Evolutionary conservation across 148 eudicot genomes (phyloP), one percentile per base, ranked within the genome.

Genomic region (Beta vulgaris): DNA sequence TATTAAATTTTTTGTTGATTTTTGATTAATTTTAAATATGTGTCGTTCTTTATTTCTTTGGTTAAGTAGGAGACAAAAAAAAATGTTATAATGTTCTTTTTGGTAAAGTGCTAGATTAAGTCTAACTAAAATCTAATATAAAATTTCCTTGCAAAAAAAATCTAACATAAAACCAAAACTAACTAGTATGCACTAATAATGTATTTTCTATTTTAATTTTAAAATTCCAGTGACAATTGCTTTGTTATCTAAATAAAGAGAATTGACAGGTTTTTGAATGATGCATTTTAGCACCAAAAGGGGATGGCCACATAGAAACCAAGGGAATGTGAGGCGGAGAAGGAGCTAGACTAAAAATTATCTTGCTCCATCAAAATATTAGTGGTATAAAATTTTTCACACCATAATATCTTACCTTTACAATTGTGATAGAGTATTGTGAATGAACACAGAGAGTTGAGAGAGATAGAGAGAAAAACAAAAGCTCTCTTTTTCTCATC

Each of bases 401-500:
- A 39, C 14, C 48, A 0, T 23, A 1, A 65, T 37, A 4, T 2
- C 39, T 37, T 66, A 39, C 31, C 14, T 8, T 62, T 34, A 62
- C 13, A 66, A n/a, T 39, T 39, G 29, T 66, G 7, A 11, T 37
- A 39, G 37, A 25, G 6, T 32, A 61, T 66, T 3, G 48, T 39
- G 48, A 39, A 64, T 36, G n/a, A 39, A 66, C 21, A 66, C 10
- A 2, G 42, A 39, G 29, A 66, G 18, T 39, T 66, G 32, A 39
- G 48, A 25, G 25, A 66, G 69, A 48, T 48, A 66, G 49, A 40
- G 69, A 42, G 49, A 49, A 31, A 39, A 13, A 66, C 37, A 13
- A 66, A 66, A 25, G 46, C 69, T 66, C 69, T 66, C n/a, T 37
- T 66, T 66, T 66, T 49, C 40, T 49, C 11, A 39, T 66, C 69